Conservation (phyloP, 2,329 filamentous ascomycete genomes). For the Aspergillus texensis region DNA sequence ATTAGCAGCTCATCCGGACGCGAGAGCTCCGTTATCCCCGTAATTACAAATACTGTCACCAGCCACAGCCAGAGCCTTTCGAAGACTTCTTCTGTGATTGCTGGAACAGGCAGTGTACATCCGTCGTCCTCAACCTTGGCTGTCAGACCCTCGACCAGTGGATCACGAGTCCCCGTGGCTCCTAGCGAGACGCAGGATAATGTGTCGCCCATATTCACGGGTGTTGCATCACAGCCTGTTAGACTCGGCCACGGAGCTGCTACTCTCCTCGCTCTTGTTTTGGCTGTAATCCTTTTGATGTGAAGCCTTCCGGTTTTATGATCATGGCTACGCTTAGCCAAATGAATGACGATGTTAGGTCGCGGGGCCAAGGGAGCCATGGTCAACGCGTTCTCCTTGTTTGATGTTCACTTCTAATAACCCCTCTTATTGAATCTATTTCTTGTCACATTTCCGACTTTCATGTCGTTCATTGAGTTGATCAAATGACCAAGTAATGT, state of each 20-base stretch:
- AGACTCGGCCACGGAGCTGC: constrained; percentile 15
- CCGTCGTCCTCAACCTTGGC: constrained; percentile 22
- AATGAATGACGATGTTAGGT: background rate
- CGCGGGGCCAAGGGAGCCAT: background rate
- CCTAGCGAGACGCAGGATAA: constrained; percentile 22
- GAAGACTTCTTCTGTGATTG: constrained; percentile 11
- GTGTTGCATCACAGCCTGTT: constrained; percentile 19
- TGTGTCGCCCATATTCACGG: constrained; percentile 23
- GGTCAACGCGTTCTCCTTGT: background rate
- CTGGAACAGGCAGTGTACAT: constrained; percentile 8
- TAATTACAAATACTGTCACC: background rate
- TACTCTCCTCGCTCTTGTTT: constrained; percentile 11
- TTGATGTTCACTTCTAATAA: background rate
- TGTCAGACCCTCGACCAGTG: constrained; percentile 17
- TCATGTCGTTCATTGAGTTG: background rate
- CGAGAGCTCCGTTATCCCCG: background rate
- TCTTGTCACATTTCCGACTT: background rate
- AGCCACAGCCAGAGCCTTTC: constrained; percentile 1
- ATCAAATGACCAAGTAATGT: background rate
- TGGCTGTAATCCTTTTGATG: constrained; percentile 19
- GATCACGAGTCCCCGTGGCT: constrained; percentile 7
- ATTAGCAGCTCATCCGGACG: constrained; percentile 7
- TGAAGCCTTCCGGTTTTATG: constrained; percentile 12
- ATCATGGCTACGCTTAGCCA: background rate
- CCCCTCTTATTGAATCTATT: background rate